Conservation (phyloP, 352 stramenopile species). For the Phytophthora nicotianae region DNA sequence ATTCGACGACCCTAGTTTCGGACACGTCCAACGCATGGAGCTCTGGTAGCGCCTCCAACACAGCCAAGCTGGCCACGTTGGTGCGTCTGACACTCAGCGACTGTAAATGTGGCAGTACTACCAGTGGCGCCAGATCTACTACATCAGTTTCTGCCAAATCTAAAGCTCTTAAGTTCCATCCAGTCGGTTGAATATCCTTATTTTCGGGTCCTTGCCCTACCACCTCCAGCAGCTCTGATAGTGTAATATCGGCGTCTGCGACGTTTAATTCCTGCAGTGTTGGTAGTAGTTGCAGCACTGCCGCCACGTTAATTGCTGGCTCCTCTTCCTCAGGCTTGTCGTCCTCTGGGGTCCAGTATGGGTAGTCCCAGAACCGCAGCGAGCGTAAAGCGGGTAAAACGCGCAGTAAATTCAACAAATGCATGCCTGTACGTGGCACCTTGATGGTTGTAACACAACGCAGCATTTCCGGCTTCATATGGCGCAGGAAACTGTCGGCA, state of each 20-base stretch:
- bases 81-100: constrained; percentile 44
- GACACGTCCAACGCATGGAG: constrained; percentile 49
- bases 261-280: constrained; percentile 45
- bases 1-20: constrained; percentile 47
- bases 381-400: constrained; percentile 35
- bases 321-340: constrained; percentile 30
- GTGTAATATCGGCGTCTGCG: constrained; percentile 37
- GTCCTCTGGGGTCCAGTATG: constrained; percentile 36
- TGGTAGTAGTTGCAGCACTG: constrained; percentile 37
- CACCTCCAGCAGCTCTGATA: constrained; percentile 33
- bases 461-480: constrained; percentile 37
- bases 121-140: constrained; percentile 34
- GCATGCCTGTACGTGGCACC: constrained; percentile 47
- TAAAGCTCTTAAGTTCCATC: constrained; percentile 28
- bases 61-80: constrained; percentile 35
- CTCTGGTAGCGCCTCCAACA: constrained; percentile 32
- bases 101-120: constrained; percentile 36
- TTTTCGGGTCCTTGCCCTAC: not conserved
- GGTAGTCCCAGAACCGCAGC: constrained; percentile 52
- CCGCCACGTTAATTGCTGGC: constrained; percentile 44
- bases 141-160: constrained; percentile 44
- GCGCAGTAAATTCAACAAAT: constrained; percentile 45
- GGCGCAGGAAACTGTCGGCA: constrained; percentile 37
- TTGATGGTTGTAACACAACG: constrained; percentile 34
- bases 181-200: not conserved